Percentiles rank a stretch among this genome's conserved stretches.
Evolutionary conservation across 2,329 filamentous ascomycete species (phyloP).

Genomic region (Stachybotrys chartarum): DNA sequence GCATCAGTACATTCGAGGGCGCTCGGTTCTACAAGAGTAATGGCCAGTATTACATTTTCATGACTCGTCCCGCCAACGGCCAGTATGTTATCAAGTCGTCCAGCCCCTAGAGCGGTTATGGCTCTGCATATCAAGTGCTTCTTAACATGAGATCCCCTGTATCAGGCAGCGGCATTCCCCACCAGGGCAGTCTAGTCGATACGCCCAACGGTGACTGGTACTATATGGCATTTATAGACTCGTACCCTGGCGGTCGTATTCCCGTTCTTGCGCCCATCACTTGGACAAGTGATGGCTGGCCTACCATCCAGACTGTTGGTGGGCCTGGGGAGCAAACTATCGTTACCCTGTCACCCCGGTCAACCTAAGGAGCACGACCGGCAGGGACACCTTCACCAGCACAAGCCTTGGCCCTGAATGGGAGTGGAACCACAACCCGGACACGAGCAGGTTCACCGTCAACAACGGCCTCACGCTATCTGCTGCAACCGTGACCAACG

Average conservation of each 20-base stretch:
- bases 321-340: conserved; percentile 32
- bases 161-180: conserved; percentile 32
- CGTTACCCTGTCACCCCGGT: background rate
- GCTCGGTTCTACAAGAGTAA: conserved; percentile 49
- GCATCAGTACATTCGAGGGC: conserved; percentile 34
- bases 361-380: background rate
- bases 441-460: conserved; percentile 35
- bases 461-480: conserved; percentile 25
- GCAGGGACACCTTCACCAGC: conserved; percentile 15
- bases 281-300: conserved; percentile 39
- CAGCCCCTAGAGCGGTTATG: conserved; percentile 44
- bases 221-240: conserved; percentile 48
- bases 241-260: conserved; percentile 48
- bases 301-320: conserved; percentile 29
- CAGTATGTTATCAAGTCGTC: conserved; percentile 41
- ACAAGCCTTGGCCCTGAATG: conserved; percentile 34
- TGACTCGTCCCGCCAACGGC: conserved; percentile 32
- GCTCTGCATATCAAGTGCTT: conserved; percentile 1
- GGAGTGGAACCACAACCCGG: conserved; percentile 57
- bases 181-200: conserved; percentile 49
- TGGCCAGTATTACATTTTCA: conserved; percentile 46
- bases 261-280: conserved; percentile 48
- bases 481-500: conserved; percentile 40
- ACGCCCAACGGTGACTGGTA: conserved; percentile 47
- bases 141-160: conserved; percentile 30